Conservation (phyloP, 2,329 filamentous ascomycete genomes). For the Fusarium nanum region DNA sequence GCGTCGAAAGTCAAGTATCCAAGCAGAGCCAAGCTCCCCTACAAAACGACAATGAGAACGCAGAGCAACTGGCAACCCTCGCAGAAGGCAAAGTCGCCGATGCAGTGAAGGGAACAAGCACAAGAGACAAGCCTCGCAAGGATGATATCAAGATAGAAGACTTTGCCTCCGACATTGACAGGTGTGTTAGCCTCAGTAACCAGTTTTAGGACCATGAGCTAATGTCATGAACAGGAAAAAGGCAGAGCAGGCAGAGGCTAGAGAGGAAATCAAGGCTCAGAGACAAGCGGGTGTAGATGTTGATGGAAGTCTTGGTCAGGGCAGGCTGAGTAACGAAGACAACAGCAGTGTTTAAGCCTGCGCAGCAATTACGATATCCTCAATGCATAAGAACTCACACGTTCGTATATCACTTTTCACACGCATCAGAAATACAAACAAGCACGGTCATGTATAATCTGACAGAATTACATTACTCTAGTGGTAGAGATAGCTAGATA, state of each 20-base stretch:
- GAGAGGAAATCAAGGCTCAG: conserved; percentile 34
- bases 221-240: conserved; percentile 30
- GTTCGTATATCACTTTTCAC: not conserved
- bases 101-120: conserved; percentile 29
- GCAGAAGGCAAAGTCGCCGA: conserved; percentile 41
- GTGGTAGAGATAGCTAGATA: conserved; percentile 5
- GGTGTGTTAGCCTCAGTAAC: conserved; percentile 2
- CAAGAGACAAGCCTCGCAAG: conserved; percentile 30
- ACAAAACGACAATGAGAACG: conserved; percentile 39
- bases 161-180: conserved; percentile 34
- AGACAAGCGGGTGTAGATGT: conserved; percentile 36
- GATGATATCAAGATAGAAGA: conserved; percentile 39
- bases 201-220: not conserved
- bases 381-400: not conserved
- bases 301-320: conserved; percentile 35
- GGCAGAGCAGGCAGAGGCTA: conserved; percentile 35
- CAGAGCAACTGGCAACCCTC: conserved; percentile 38
- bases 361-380: not conserved
- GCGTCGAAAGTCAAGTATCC: conserved; percentile 21
- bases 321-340: conserved; percentile 29
- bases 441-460: not conserved
- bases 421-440: not conserved
- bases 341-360: conserved; percentile 22
- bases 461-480: conserved; percentile 24
- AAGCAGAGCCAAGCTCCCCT: conserved; percentile 13